Evolutionary conservation across 768 basidiomycete species (phyloP), one percentile per base, ranked within the genome.

Genomic region (Ramaria rubella): DNA sequence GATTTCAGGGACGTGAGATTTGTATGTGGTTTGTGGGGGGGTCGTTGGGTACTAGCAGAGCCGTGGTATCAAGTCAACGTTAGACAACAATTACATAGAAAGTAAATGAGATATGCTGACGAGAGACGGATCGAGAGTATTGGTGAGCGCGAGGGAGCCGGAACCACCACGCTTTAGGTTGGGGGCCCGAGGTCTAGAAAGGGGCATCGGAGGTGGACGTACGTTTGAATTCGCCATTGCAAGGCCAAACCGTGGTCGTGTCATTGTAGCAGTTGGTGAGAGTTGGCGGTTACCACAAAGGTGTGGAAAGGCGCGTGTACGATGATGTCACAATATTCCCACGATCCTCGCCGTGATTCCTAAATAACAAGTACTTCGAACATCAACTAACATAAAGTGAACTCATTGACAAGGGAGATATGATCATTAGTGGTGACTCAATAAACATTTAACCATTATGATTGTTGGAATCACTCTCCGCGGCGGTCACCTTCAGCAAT

Each of bases 1-100:
- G 52, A 81, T 78, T 67, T 75, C 72, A 0, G 80, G 80, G 2
- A 72, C 63, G 19, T 71, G 72, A 53, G 73, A 70, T 57, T 65
- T 68, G 42, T 48, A 46, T 23, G 14, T 11, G 19, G 54, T 19
- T 21, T 46, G 26, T 9, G 43, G 40, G 11, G 54, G 45, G 3
- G 54, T 26, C 8, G 54, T 55, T 1, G 54, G 54, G 19, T 43
- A 45, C 54, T 55, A 55, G 38, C 7, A 21, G 24, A 21, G 24
- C 9, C 8, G n/a, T n/a, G n/a, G n/a, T n/a, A n/a, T n/a, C n/a
- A n/a, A n/a, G n/a, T n/a, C n/a, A n/a, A 17, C 21, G 26, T 48
- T 23, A 48, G 40, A 19, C 46, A 21, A 45, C 8, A n/a, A 45
- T 9, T 7, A 48, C 5, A 48, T 31, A n/a, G 14, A 14, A 3